Evolutionary conservation across 495 filamentous ascomycete genomes (phyloP).

Genomic region (Aspergillus egyptiacus): DNA sequence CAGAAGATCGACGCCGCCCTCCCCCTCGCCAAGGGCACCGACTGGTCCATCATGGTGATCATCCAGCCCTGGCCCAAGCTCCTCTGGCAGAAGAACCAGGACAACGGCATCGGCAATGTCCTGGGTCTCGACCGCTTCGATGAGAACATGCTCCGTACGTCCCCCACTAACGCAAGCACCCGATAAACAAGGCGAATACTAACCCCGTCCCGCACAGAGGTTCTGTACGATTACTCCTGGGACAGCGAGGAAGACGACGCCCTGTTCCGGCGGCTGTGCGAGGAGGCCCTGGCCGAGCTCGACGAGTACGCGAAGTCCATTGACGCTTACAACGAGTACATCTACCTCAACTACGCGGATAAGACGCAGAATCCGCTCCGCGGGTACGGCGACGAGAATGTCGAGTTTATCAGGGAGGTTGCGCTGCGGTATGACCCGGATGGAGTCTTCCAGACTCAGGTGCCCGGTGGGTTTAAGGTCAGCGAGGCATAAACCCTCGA

Average conservation of each 20-base stretch:
- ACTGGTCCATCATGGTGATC: conserved; percentile 16
- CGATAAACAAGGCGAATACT: too few relatives aligned
- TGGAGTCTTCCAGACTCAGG: conserved; percentile 44
- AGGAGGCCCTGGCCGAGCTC: conserved; percentile 12
- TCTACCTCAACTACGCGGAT: conserved; percentile 37
- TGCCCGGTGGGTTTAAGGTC: conserved; percentile 37
- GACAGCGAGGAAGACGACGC: conserved; percentile 16
- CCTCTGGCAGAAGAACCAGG: conserved; percentile 11
- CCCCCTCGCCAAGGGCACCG: conserved; percentile 2
- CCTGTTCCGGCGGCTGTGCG: conserved; percentile 15
- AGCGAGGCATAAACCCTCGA: background rate
- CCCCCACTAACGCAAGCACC: background rate
- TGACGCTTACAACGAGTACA: conserved; percentile 21
- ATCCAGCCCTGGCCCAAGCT: conserved; percentile 23
- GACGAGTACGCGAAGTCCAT: conserved; percentile 20
- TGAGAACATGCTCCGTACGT: conserved; percentile 21
- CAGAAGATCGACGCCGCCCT: conserved; percentile 16
- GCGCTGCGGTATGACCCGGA: conserved; percentile 46
- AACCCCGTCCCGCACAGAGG: too few relatives aligned
- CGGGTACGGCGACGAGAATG: conserved; percentile 43
- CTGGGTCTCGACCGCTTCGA: conserved; percentile 23
- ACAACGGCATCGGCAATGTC: conserved; percentile 21
- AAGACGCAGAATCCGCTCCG: conserved; percentile 37
- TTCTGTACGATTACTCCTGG: conserved; percentile 22
- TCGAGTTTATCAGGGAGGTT: conserved; percentile 29